phyloP scores from a whole-genome alignment of 805 yeast species.

The Ogataea glucozyma region DNA sequence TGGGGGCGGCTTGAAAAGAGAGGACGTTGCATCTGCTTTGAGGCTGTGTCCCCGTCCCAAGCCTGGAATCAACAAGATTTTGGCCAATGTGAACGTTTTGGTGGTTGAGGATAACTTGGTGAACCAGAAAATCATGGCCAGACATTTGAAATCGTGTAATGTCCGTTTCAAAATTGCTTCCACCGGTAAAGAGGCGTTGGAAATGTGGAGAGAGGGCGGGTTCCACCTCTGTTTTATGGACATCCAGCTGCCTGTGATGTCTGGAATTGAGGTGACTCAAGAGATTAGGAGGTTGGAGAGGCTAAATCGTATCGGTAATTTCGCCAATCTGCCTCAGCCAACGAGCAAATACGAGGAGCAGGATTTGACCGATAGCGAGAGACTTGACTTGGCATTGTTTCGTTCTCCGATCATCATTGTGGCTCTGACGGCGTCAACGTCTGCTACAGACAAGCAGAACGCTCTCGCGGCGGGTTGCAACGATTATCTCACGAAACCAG shows the following conservation, averaged over 20 bases:
- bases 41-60: conserved; percentile 26
- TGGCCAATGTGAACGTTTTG: conserved; percentile 86
- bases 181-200: conserved; percentile 93
- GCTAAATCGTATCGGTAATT: conserved; percentile 73
- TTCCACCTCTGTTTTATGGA: conserved; percentile 96
- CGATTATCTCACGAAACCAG: conserved; percentile 95
- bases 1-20: conserved; percentile 10
- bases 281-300: conserved; percentile 86
- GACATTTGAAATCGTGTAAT: conserved; percentile 80
- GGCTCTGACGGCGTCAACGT: conserved; percentile 91
- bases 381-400: conserved; percentile 61
- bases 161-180: conserved; percentile 85
- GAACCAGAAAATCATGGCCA: conserved; percentile 87
- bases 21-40: conserved; percentile 18
- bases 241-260: conserved; percentile 92
- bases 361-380: conserved; percentile 43
- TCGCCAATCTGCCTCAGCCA: conserved; percentile 28
- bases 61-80: conserved; percentile 57
- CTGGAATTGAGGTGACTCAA: conserved; percentile 93
- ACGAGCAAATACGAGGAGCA: conserved; percentile 12
- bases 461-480: conserved; percentile 98
- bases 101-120: conserved; percentile 97
- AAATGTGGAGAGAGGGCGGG: conserved; percentile 93
- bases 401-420: conserved; percentile 96
- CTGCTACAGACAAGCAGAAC: conserved; percentile 80